Base-by-base conservation (phyloP, 225 moss, liverwort and hornwort genomes). In the Climacium dendroides region DNA sequence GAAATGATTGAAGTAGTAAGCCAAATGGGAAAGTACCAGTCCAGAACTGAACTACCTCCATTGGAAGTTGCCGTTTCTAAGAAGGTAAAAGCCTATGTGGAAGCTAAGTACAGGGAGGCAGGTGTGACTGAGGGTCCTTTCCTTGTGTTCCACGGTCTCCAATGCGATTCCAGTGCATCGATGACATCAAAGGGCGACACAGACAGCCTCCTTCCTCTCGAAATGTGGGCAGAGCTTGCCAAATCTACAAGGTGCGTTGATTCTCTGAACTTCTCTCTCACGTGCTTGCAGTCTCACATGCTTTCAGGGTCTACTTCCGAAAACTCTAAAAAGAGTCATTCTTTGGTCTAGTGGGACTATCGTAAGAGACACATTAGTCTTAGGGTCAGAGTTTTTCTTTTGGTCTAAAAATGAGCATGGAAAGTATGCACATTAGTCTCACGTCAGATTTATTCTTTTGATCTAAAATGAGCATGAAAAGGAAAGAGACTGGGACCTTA, bases 171-270 rank as follows among this genome's bases (percentile, higher is more conserved):
- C 60, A 86, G 72, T 84, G 98, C 97, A 72, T 92, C 94, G 43
- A 99, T 99, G 98, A 94, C 95, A 53, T 97, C 96, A 37, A 92
- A 83, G 28, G 97, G 98, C 52, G 97, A 99, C 83, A 82, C 89
- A 67, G 98, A 97, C 87, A 91, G 95, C 92, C 94, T 99, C 70
- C 95, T 99, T 64, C 95, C 96, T 55, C 91, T 94, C 43, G 47
- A 55, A 52, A 87, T 92, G 66, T 99, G 96, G 95, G 91, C 93
- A 37, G 89, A 90, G 83, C 89, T 99, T 83, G 95, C 95, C 61
- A 89, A 91, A 60, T 89, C 93, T 75, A 87, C 88, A 45, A 91
- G 95, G 96, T 98, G 84, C 72, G 82, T 82, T 58, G 16, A 60
- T 81, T 45, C 53, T 20, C 55, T 61, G 41, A 28, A 39, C 32